Percentiles rank a stretch among this genome's conserved stretches.
These are phyloP conservation scores for Holtermannia corniformis DNA, from an alignment of 768 basidiomycete species.

Conservation along the genomic window DNA sequence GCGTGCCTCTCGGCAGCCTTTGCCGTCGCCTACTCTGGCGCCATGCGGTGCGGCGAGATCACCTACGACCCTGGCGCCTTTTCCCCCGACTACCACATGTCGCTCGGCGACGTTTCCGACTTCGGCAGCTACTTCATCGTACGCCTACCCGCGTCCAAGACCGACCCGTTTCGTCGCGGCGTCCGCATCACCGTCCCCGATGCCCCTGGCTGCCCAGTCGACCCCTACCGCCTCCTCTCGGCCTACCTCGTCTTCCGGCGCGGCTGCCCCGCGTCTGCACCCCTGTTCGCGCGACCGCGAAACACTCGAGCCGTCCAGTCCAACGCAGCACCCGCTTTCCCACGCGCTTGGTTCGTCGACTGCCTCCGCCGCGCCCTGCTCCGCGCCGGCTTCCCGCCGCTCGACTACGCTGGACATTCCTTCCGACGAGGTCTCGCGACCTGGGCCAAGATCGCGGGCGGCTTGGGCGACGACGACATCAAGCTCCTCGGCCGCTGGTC, in stretches of 20 bases:
- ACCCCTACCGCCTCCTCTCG: constrained; percentile 11
- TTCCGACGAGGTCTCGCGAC: too few species aligned
- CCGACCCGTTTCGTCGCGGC: constrained; percentile 41
- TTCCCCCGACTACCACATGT: constrained; percentile 18
- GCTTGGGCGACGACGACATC: too few species aligned
- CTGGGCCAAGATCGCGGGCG: too few species aligned
- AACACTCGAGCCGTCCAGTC: neutral
- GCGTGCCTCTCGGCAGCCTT: too few species aligned
- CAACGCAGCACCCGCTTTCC: neutral
- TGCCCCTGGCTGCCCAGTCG: constrained; percentile 8
- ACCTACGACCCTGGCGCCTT: constrained; percentile 18
- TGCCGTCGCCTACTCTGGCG: constrained; percentile 25
- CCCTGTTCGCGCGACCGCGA: neutral
- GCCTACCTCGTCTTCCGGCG: constrained; percentile 8
- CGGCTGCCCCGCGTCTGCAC: neutral
- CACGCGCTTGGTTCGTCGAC: too few species aligned
- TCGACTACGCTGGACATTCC: constrained; percentile 17
- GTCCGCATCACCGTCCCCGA: constrained; percentile 28
- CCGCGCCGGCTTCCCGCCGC: too few species aligned
- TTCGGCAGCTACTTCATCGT: constrained; percentile 33
- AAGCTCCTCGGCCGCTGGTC: too few species aligned
- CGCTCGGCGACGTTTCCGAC: constrained; percentile 21
- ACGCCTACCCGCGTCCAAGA: constrained; percentile 41
- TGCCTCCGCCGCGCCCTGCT: too few species aligned
- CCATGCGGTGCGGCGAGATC: constrained; percentile 30